Conservation (phyloP, 345 rosid genomes). For the Reutealis trisperma region DNA sequence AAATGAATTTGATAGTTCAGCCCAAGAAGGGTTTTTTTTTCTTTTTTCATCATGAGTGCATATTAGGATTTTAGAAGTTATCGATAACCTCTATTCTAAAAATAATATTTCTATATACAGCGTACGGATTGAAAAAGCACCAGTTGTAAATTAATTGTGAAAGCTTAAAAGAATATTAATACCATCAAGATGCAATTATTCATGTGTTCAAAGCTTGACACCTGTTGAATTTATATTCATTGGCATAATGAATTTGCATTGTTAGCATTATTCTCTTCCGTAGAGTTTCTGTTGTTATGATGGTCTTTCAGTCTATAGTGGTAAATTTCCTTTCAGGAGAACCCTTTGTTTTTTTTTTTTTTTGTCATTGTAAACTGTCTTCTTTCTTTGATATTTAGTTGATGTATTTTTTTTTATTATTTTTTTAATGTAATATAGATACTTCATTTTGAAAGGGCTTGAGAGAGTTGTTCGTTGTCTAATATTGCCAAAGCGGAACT, state of each 20-base stretch:
- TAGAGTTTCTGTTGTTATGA: constrained; percentile 13
- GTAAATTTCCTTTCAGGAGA: not conserved
- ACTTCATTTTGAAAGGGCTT: constrained; percentile 86
- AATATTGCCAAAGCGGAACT: constrained; percentile 85
- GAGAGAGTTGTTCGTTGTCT: constrained; percentile 89
- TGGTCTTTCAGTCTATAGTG: not conserved
- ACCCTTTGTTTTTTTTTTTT: not conserved
- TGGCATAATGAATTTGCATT: not conserved
- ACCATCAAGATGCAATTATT: not conserved
- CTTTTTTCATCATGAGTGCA: too few relatives aligned
- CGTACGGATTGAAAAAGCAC: not conserved
- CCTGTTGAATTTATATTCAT: not conserved
- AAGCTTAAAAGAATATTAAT: not conserved
- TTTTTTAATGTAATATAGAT: constrained; percentile 48
- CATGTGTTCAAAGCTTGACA: not conserved
- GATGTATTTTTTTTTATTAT: not conserved
- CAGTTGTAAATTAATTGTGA: not conserved
- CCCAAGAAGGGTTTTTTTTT: not conserved
- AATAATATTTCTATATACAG: not conserved
- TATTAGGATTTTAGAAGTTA: too few relatives aligned
- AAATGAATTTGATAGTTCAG: not conserved
- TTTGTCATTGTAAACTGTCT: not conserved
- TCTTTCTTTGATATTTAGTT: not conserved
- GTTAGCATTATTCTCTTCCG: not conserved
- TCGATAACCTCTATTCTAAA: too few relatives aligned